Evolutionary conservation across 164 flowering plant species (phyloP), one percentile per base, ranked within the genome.

Genomic region (Tetracentron sinense): DNA sequence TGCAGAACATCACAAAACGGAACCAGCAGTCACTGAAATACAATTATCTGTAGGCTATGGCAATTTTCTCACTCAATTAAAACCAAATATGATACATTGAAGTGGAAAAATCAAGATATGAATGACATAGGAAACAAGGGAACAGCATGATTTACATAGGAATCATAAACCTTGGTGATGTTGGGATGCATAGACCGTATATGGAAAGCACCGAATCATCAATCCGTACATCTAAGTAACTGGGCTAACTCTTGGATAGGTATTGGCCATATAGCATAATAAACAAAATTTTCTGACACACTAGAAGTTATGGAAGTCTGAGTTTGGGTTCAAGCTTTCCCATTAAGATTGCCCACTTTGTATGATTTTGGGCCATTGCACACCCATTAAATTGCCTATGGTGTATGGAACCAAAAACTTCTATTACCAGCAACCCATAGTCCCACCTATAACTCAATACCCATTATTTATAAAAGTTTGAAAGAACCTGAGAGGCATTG

Each of bases 401-500:
- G 8, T 33, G 4, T 8, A 33, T 33, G 8, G 38, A 33, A 33
- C 38, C 38, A 33, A 33, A 33, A 33, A 4, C 38, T 33, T 33
- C 4, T 33, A 8, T 33, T 33, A 8, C 38, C 38, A 33, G 38
- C 38, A 33, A 33, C 38, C 4, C n/a, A n/a, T n/a, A n/a, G n/a
- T n/a, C n/a, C 4, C 38, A 33, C 4, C 8, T 33, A 33, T 59
- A 20, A 31, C 35, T 29, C 16, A 42, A 66, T 49, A 28, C 42
- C 27, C 46, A 51, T 33, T 21, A 25, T 14, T 2, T 26, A 65
- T 14, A 52, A 54, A 26, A n/a, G 30, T 42, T 49, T 19, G 61
- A 68, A 62, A 26, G 57, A 71, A 94, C 97, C 97, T 94, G 99
- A 58, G 87, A 81, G 23, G 96, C 89, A 84, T 94, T 94, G 50